Base-by-base conservation (phyloP, 768 basidiomycete genomes). In the Suillus cothurnatus region DNA sequence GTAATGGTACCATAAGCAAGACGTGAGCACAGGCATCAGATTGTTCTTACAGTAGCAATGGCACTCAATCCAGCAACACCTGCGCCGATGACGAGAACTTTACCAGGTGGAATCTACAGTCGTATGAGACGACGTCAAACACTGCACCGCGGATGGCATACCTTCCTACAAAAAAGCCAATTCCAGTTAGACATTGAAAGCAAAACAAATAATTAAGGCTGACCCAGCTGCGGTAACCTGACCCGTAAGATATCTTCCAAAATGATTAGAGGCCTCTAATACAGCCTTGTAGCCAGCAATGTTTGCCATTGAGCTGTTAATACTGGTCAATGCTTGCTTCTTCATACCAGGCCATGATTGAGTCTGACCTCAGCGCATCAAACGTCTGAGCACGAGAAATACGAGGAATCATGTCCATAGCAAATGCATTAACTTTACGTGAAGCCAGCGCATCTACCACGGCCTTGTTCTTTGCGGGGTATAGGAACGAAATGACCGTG, bases 281-380 rank as follows among this genome's bases (percentile, higher is more conserved):
- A 95, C 93, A 47, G 94, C 94, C 75, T 95, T 94, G 76, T 95
- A 95, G 15, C 94, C 94, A n/a, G 93, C 86, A 49, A 94, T 95
- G 73, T 95, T 95, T n/a, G 91, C 89, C 94, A 95, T 95, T 31
- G 93, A 94, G 71, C 94, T 94, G 41, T 34, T 38, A 36, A 28
- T 34, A 45, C 19, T 36, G 23, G 49, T 61, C 17, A 47, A 61
- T 58, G 38, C 41, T 6, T 56, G 53, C n/a, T 62, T 36, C 67
- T 61, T n/a, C 58, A 57, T 61, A 38, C 15, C 21, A 17, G 60
- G 12, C 47, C 36, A 32, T 66, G 39, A 62, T 19, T 31, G 45
- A 67, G 53, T 63, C 75, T 68, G 62, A 91, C 92, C 92, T 94
- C 70, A 95, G 79, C 43, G 90, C 94, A 77, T 95, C 94, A 68